Base-by-base conservation (phyloP, 1,284 basidiomycete species). In the Puccinia coronata region DNA sequence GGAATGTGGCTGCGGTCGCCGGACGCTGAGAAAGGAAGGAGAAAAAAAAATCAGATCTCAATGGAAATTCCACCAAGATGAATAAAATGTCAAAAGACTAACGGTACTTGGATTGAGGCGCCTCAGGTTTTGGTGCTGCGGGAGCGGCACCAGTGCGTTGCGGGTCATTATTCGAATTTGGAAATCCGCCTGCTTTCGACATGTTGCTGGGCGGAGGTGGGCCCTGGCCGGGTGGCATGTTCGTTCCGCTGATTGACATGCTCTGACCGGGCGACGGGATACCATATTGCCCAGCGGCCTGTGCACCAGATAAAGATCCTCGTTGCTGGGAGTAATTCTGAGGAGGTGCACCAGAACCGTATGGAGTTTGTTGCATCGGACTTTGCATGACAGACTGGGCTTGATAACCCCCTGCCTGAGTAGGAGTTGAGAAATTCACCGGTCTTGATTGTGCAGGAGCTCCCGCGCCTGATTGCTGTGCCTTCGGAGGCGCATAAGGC, bases 1-100 rank as follows among this genome's bases (percentile, higher is more conserved):
- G 95, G 92, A 82, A 98, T 96, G 87, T 98, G 96, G 41, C 90
- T 91, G 49, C 95, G 90, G 86, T 98, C 96, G 81, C 96, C 96
- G 59, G 91, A 89, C 43, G 95, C 94, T 96, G 39, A 51, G 47
- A 3, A 23, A 49, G 43, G 31, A 34, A 51, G 31, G 53, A 82
- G 18, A 5, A 79, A 49, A 57, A 1, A 36, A 28, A 39, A 23
- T 71, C 20, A 34, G 11, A 5, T 39, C 43, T 51, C 16, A 28
- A 53, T 36, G 14, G 31, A 31, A 71, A 51, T 0, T 20, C n/a
- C 1, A 57, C 5, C 36, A 55, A 25, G 0, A 36, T 23, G 16
- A 43, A 76, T 2, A 4, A 47, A 59, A 47, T 9, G 20, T 65
- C 23, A 61, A 36, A 55, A 16, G 3, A 92, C 92, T 87, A 84